Evolutionary conservation across 805 yeast species (phyloP).

Genomic region (Barnettozyma vustinii): DNA sequence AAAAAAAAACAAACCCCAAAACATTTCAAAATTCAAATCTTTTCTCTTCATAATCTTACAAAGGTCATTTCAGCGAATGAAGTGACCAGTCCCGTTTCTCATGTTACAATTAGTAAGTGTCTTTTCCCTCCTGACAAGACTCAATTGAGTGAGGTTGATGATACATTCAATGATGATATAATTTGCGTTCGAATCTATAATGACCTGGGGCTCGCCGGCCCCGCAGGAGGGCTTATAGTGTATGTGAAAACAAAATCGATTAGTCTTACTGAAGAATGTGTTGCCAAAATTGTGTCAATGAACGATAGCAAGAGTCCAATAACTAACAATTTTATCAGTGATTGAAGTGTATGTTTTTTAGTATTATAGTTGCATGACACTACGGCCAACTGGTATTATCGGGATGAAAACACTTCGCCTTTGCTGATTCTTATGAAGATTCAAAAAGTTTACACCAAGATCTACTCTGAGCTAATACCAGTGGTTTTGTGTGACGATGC

Average conservation of each 20-base stretch:
- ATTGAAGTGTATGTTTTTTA: neutral
- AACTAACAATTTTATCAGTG: neutral
- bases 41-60: neutral
- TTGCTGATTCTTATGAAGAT: conserved; percentile 29
- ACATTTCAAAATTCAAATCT: neutral
- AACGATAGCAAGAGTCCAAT: neutral
- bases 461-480: conserved; percentile 32
- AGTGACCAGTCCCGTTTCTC: neutral
- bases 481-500: neutral
- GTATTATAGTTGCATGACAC: neutral
- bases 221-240: conserved; percentile 30
- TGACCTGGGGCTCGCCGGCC: conserved; percentile 44
- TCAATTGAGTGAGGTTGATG: neutral
- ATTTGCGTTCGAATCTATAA: conserved; percentile 45
- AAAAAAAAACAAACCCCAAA: too few species aligned
- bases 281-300: neutral
- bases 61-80: neutral
- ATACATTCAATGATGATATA: conserved; percentile 39
- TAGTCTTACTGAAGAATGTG: conserved; percentile 12
- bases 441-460: conserved; percentile 35
- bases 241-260: conserved; percentile 31
- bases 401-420: conserved; percentile 36
- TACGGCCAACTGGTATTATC: conserved; percentile 10
- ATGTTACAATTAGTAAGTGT: neutral
- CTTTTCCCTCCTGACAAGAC: neutral